These are phyloP conservation scores for Apiotrichum gracile DNA, from an alignment of 1,284 basidiomycete genomes.

Conservation along the genomic window DNA sequence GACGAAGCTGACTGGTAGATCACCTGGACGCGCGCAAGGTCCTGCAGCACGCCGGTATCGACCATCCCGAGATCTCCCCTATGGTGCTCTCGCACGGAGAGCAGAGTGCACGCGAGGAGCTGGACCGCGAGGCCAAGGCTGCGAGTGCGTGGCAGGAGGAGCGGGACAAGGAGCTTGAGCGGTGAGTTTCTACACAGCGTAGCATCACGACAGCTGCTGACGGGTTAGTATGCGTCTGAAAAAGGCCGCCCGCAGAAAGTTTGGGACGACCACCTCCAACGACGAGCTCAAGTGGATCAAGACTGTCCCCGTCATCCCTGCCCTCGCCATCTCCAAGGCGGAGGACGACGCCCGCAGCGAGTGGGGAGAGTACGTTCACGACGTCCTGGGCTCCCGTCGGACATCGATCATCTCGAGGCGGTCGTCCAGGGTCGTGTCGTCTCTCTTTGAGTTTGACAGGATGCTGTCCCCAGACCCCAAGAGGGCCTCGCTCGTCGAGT, in stretches of 20 bases:
- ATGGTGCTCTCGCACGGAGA: background rate
- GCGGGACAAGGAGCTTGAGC: slow-evolving; percentile 5
- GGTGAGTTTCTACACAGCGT: background rate
- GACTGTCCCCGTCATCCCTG: no score
- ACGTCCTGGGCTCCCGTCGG: no score
- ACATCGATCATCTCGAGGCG: background rate
- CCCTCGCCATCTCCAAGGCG: background rate
- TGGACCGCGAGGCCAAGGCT: background rate
- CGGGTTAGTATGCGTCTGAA: slow-evolving; percentile 1
- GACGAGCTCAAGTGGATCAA: background rate
- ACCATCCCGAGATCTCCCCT: background rate
- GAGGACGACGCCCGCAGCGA: background rate
- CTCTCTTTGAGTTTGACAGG: no score
- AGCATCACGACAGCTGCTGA: background rate
- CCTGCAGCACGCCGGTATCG: background rate
- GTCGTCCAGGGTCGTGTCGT: background rate
- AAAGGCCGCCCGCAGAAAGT: background rate
- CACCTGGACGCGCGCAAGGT: slow-evolving; percentile 45
- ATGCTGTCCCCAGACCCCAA: no score
- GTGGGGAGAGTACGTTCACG: slow-evolving; percentile 4
- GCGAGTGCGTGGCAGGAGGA: background rate
- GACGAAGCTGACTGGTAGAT: slow-evolving; percentile 10
- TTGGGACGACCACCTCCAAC: background rate
- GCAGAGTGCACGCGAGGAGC: slow-evolving; percentile 3
- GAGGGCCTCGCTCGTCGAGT: no score